Conservation (phyloP, 139 green algal species). For the Chlorella sp. region DNA sequence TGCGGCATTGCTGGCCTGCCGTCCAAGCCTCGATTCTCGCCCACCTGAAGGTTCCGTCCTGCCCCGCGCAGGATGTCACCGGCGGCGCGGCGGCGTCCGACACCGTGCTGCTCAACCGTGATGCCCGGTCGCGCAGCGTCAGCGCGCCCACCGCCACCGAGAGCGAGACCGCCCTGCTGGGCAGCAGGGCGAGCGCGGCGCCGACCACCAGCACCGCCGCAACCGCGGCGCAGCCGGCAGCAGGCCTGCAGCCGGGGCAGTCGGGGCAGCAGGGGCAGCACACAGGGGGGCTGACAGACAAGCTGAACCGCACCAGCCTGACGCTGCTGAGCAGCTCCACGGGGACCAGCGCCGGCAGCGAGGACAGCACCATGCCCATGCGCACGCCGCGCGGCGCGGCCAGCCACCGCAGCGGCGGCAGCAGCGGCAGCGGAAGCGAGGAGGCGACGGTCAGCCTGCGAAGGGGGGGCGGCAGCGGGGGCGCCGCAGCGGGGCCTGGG, state of each 20-base stretch:
- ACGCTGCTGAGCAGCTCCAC: constrained; percentile 27
- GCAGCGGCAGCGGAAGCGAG: constrained; percentile 30
- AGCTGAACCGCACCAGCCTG: constrained; percentile 20
- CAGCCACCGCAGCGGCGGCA: constrained; percentile 25
- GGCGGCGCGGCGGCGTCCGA: background rate
- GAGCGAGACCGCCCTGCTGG: constrained; percentile 44
- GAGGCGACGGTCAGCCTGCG: constrained; percentile 33
- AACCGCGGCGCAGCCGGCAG: background rate
- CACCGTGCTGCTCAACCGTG: constrained; percentile 15
- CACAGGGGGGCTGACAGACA: constrained; percentile 11
- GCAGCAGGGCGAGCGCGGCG: background rate
- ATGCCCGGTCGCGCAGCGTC: background rate
- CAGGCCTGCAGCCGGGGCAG: constrained; percentile 9
- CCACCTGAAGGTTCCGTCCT: no score
- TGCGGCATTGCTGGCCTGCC: background rate
- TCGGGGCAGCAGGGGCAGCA: constrained; percentile 13
- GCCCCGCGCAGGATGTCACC: constrained; percentile 4
- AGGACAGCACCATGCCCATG: constrained; percentile 16
- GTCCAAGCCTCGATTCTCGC: no score
- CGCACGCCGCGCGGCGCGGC: constrained; percentile 6
- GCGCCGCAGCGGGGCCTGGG: background rate
- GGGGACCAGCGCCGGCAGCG: background rate
- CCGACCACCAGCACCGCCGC: no score
- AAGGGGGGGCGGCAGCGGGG: background rate
- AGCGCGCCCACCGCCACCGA: constrained; percentile 10